A percentile compares a stretch with the other conserved stretches of the same genome.
Conservation (phyloP, 2,329 filamentous ascomycete species). For the Alternaria sp. region DNA sequence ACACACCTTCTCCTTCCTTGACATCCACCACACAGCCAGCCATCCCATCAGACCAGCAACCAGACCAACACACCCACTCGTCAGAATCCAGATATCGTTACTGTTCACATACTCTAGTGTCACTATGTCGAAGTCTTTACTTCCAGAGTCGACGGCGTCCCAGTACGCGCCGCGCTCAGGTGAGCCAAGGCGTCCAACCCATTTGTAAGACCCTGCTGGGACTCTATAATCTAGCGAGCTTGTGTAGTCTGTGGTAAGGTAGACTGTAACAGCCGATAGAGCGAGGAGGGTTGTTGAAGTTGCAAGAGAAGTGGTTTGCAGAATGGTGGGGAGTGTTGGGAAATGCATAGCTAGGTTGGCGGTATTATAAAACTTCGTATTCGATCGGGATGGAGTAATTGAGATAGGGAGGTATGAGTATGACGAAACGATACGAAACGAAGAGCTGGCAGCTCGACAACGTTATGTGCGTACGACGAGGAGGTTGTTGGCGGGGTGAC, state of each 20-base stretch:
- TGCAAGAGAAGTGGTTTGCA: background rate
- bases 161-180: background rate
- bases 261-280: conserved; percentile 1
- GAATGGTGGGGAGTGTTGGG: background rate
- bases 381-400: background rate
- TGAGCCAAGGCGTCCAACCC: background rate
- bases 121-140: background rate
- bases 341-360: background rate
- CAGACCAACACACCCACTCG: background rate
- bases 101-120: background rate
- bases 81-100: background rate
- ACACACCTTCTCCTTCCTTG: background rate
- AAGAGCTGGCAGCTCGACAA: background rate
- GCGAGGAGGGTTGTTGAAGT: background rate
- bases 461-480: background rate
- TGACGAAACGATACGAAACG: background rate
- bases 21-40: background rate
- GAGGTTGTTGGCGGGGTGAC: background rate
- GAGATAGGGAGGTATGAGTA: too few relatives aligned
- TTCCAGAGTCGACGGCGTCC: background rate
- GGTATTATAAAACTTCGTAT: too few relatives aligned
- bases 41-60: background rate
- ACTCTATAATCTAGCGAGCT: background rate
- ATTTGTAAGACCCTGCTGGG: background rate
- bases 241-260: background rate